A percentile compares a stretch with the other conserved stretches of the same genome.
Conservation (phyloP, 2,329 filamentous ascomycete species). For the Talaromyces sp. region DNA sequence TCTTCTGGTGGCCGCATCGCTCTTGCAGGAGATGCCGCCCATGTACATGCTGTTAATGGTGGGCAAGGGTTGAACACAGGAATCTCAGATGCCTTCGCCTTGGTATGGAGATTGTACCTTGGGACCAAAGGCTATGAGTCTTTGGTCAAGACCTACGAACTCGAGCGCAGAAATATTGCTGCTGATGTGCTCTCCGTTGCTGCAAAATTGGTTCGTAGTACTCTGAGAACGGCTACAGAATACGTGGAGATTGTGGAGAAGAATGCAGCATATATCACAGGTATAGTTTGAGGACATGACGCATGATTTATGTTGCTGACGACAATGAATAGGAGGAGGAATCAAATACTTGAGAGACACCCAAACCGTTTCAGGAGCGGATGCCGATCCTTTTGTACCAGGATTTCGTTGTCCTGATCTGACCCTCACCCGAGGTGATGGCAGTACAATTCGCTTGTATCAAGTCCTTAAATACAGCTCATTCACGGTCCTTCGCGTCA, state of each 20-base stretch:
- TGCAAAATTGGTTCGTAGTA: conserved; percentile 9
- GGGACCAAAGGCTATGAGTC: not conserved
- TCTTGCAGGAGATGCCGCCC: conserved; percentile 13
- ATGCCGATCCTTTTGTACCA: conserved; percentile 1
- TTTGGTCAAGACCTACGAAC: conserved; percentile 10
- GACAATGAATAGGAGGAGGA: not conserved
- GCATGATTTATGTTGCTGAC: not conserved
- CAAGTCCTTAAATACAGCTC: conserved; percentile 2
- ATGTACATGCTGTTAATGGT: conserved; percentile 14
- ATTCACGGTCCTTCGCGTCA: not conserved
- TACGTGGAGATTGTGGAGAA: conserved; percentile 15
- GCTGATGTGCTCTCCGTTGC: conserved; percentile 14
- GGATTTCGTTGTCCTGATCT: conserved; percentile 10
- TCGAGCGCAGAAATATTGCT: conserved; percentile 11
- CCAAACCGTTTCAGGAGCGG: not conserved
- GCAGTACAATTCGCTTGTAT: not conserved
- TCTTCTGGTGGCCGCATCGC: conserved; percentile 1
- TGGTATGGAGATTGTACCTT: conserved; percentile 6
- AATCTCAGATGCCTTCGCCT: conserved; percentile 13
- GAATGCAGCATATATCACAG: conserved; percentile 15
- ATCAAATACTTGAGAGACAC: not conserved
- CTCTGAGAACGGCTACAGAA: conserved; percentile 5
- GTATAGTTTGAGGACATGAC: not conserved
- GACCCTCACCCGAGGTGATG: not conserved
- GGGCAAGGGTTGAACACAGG: conserved; percentile 16